Conservation (phyloP, 2,329 filamentous ascomycete genomes). For the Ophiostoma sp. region DNA sequence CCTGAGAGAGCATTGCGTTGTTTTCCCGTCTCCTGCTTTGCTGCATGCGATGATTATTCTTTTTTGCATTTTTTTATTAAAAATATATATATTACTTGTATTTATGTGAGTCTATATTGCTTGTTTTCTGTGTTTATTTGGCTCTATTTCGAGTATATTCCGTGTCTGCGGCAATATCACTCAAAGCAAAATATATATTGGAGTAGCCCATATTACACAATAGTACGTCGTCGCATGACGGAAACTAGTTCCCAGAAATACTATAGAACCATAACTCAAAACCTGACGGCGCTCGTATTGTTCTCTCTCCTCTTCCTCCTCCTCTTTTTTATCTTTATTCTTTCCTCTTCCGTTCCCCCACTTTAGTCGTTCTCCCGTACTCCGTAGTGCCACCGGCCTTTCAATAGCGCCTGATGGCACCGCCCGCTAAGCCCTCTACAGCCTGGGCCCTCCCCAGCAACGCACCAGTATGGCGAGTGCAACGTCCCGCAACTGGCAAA, state of each 20-base stretch:
- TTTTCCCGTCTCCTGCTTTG: background rate
- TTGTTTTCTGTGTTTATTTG: slow-evolving; percentile 1
- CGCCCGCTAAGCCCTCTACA: slow-evolving; percentile 25
- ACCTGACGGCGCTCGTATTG: too few relatives aligned
- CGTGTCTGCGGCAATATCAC: background rate
- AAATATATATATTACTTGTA: too few relatives aligned
- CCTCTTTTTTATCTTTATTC: background rate
- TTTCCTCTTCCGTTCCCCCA: background rate
- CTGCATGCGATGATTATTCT: background rate
- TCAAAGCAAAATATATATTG: background rate
- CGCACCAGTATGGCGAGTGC: slow-evolving; percentile 2
- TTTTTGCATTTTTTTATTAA: background rate
- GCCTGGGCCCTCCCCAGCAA: slow-evolving; percentile 17
- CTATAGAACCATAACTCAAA: background rate
- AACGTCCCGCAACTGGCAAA: slow-evolving; percentile 11
- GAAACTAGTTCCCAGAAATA: background rate
- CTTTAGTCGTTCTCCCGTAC: background rate
- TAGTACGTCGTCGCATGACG: background rate
- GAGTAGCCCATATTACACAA: too few relatives aligned
- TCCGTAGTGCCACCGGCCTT: slow-evolving; percentile 14
- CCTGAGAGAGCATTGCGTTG: background rate
- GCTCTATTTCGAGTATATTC: background rate
- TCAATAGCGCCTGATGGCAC: slow-evolving; percentile 27
- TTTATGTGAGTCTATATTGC: too few relatives aligned
- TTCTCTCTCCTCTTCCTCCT: too few relatives aligned